A percentile compares a stretch with the other conserved stretches of the same genome.
These are phyloP conservation scores for Kitagawia praeruptora DNA, from an alignment of 129 eudicot species.

Conservation along the genomic window DNA sequence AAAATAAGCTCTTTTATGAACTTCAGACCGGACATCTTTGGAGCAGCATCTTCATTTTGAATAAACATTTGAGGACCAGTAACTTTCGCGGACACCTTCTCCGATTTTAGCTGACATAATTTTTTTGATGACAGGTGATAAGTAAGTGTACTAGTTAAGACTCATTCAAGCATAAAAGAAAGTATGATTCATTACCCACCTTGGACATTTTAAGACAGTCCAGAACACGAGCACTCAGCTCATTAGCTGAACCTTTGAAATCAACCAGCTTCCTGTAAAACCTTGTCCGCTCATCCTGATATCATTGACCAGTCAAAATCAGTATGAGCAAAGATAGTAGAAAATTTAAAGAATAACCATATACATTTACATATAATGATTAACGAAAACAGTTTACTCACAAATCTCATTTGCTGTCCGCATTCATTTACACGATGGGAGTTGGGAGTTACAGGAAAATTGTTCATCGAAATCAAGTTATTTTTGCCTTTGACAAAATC, in stretches of 20 bases:
- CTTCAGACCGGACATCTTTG: slow-evolving; percentile 51
- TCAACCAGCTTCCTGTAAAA: slow-evolving; percentile 52
- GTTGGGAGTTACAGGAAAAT: slow-evolving; percentile 79
- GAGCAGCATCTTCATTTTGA: slow-evolving; percentile 23
- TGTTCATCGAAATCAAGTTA: slow-evolving; percentile 49
- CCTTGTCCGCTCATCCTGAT: slow-evolving; percentile 71
- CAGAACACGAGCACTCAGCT: slow-evolving; percentile 58
- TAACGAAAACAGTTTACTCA: slow-evolving; percentile 28
- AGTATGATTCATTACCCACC: slow-evolving; percentile 31
- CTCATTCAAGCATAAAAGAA: slow-evolving; percentile 7
- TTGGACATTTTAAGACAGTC: slow-evolving; percentile 78
- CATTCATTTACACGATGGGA: slow-evolving; percentile 81
- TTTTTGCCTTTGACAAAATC: slow-evolving; percentile 30
- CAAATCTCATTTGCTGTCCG: slow-evolving; percentile 61
- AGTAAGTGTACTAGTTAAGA: not conserved
- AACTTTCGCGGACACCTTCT: slow-evolving; percentile 24
- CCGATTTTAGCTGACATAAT: slow-evolving; percentile 55
- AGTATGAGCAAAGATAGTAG: not conserved
- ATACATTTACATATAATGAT: not conserved
- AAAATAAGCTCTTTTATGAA: slow-evolving; percentile 80
- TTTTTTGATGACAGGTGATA: slow-evolving; percentile 5
- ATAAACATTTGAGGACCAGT: slow-evolving; percentile 14
- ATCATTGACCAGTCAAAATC: slow-evolving; percentile 8
- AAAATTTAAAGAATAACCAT: slow-evolving; percentile 1
- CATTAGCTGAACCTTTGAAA: slow-evolving; percentile 67